phyloP scores from a whole-genome alignment of 1,284 basidiomycete genomes.

The Cryptococcus sp. region DNA sequence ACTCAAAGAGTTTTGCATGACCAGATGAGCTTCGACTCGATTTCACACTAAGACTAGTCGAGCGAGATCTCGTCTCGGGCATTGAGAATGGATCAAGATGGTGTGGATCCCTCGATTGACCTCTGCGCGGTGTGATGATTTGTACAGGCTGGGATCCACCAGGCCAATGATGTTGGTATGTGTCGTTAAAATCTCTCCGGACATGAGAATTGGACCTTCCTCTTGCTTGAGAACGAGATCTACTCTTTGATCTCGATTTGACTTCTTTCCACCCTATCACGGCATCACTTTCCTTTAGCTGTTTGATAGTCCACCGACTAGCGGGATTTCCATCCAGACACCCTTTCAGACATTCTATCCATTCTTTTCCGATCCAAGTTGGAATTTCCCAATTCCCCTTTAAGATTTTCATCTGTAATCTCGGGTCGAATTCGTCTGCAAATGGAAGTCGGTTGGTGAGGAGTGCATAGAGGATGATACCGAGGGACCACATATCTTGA shows the following conservation, averaged over 20 bases:
- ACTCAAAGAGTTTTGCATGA: neutral
- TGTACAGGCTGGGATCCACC: neutral
- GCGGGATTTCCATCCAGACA: conserved; percentile 62
- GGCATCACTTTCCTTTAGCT: conserved; percentile 72
- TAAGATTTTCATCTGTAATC: conserved; percentile 84
- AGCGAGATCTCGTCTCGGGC: neutral
- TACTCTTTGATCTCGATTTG: conserved; percentile 9
- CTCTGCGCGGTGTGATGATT: conserved; percentile 3
- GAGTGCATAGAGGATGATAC: conserved; percentile 77
- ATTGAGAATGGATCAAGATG: neutral
- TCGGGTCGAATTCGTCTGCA: conserved; percentile 77
- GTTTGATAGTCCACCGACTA: conserved; percentile 66
- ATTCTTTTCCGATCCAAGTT: conserved; percentile 59
- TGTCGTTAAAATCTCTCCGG: neutral
- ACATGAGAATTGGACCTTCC: neutral
- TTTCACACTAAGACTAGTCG: neutral
- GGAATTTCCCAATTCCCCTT: conserved; percentile 60
- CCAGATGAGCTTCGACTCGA: neutral
- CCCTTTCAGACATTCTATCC: conserved; percentile 66
- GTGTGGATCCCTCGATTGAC: neutral
- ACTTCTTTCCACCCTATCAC: conserved; percentile 66
- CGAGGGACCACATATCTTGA: conserved; percentile 90
- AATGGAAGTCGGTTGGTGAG: conserved; percentile 78
- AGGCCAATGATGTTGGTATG: neutral
- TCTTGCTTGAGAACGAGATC: neutral